Evolutionary conservation across 2,329 filamentous ascomycete genomes (phyloP), one percentile per base, ranked within the genome.

Genomic region (Truncatella angustata): DNA sequence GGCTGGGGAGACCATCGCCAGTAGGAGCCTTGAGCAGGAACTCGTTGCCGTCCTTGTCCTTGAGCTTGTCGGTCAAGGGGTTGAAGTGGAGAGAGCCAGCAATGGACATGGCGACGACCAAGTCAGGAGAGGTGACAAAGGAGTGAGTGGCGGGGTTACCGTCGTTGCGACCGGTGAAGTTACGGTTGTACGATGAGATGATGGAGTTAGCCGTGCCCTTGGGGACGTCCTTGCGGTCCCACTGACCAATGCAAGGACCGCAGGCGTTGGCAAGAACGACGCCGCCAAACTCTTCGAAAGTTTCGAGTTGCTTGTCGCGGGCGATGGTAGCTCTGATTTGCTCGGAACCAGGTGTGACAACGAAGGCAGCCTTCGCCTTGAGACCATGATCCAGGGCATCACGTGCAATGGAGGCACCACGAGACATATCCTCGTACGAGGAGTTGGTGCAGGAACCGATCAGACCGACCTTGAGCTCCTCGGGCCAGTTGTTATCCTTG

Each of bases 401-500:
- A 63, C 86, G 86, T 59, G 90, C 93, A 70, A 97, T 96, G 56
- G 89, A 91, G 57, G 92, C 92, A 60, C 88, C 91, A 60, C 94
- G 90, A 65, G 86, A 88, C 93, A 97, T 97, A 69, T 97, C 94
- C 79, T 87, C 84, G 66, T 86, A 87, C 10, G 82, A 86, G 30
- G 81, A 85, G 85, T 99, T 99, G 65, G 94, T 99, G 89, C 94
- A 99, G 66, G 92, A 97, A 63, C 94, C 94, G 66, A 99, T 97
- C 53, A 99, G 80, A 69, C 93, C 93, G 61, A 96, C 94, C 80
- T 96, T 97, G 67, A 99, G 82, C 70, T 96, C 91, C 74, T 94
- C 87, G 18, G 94, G 94, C 94, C 94, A 99, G 73, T 87, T 85
- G 79, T 99, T 96, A 67, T 87, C 85, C 80, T 95, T 91, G 67